Evolutionary conservation across 352 stramenopile species (phyloP), one percentile per base, ranked within the genome.

Genomic region (Pythium brassicae): DNA sequence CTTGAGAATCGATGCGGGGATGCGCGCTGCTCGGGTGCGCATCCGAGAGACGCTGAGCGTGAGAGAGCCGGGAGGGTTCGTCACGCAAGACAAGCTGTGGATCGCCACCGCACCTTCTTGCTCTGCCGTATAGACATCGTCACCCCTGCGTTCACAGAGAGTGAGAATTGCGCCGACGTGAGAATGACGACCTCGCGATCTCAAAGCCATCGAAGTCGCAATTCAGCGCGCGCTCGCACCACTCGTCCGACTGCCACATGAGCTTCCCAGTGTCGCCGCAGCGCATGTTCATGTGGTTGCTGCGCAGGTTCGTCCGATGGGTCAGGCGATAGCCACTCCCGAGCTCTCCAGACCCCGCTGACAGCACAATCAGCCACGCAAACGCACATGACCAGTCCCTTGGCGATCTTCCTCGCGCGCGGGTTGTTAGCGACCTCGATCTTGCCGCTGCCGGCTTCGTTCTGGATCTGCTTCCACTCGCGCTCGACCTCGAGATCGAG

Each of bases 271-370:
- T 86, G 40, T 92, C 81, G 15, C 68, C 85, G 25, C 83, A 92
- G 35, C 85, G 72, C 85, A 95, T 95, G 61, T 92, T 95, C 85
- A 95, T 95, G 64, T 90, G 72, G 57, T 95, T 95, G 53, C 83
- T 95, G 52, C 25, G 23, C 20, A 47, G 22, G 32, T 37, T 37
- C 32, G 32, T 37, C 14, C 6, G 14, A 37, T 37, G 32, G 9
- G 14, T 37, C 32, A 37, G 9, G 32, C 9, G 32, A 37, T 11
- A 14, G 32, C 6, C 32, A 37, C 32, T 37, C 14, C 32, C 32
- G 32, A 37, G 32, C 5, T 2, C 5, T 37, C 29, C 32, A 37
- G 32, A 8, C 32, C 1, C 14, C 8, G 5, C 32, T 3, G 32
- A 37, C 5, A 37, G 32, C 32, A 3, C 32, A 20, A 29, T 7